These are phyloP conservation scores for Brassica juncea DNA, from an alignment of 345 rosid genomes.

Conservation along the genomic window DNA sequence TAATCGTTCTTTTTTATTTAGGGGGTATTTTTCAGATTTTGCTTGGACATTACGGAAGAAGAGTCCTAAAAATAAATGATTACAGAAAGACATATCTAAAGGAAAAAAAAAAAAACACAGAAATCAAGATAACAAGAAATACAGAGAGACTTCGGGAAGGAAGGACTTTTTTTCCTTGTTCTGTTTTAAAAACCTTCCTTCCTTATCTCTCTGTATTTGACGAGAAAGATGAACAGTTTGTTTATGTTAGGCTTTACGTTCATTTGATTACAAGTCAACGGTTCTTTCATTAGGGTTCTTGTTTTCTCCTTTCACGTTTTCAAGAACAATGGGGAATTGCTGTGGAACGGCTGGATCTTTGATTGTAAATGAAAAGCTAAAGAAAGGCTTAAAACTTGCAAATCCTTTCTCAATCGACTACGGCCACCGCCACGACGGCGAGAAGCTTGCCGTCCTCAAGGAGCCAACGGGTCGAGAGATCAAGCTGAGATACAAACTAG, in stretches of 20 bases:
- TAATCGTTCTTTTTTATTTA: neutral
- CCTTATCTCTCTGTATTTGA: constrained; percentile 28
- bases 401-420: neutral
- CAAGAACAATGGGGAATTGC: constrained; percentile 7
- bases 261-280: neutral
- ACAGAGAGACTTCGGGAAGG: constrained; percentile 29
- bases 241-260: constrained; percentile 1
- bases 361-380: neutral
- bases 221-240: constrained; percentile 14
- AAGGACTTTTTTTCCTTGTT: neutral
- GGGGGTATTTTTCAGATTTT: neutral
- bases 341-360: neutral
- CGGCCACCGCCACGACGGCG: neutral
- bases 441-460: constrained; percentile 39
- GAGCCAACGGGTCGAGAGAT: constrained; percentile 16
- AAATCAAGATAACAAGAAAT: constrained; percentile 23
- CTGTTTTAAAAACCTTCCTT: constrained; percentile 15
- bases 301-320: neutral
- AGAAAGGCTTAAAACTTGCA: constrained; percentile 42
- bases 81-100: constrained; percentile 15
- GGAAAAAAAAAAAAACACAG: constrained; percentile 6
- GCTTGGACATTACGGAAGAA: neutral
- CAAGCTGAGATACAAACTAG: neutral
- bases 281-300: neutral
- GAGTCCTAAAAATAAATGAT: constrained; percentile 14